Percentiles rank a stretch among this genome's conserved stretches.
Evolutionary conservation across 768 basidiomycete species (phyloP).

Genomic region (Tricholoma furcatifolium): DNA sequence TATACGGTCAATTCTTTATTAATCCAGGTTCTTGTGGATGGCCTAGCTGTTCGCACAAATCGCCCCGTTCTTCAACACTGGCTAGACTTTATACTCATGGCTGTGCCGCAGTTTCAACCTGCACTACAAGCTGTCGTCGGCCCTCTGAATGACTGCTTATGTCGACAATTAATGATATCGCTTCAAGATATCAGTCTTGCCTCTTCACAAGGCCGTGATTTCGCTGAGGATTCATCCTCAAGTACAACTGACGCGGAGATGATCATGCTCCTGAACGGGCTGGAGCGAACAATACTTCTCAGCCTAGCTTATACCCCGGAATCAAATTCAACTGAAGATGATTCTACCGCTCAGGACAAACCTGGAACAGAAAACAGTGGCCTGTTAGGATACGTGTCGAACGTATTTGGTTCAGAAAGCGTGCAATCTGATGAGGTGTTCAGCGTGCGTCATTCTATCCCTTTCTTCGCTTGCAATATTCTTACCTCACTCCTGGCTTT

Average conservation of each 20-base stretch:
- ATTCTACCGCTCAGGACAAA: constrained; percentile 51
- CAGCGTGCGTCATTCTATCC: constrained; percentile 44
- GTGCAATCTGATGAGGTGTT: constrained; percentile 53
- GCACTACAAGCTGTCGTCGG: constrained; percentile 62
- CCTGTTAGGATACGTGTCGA: constrained; percentile 86
- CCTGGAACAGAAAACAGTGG: constrained; percentile 55
- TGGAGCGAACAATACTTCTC: constrained; percentile 80
- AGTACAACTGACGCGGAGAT: constrained; percentile 77
- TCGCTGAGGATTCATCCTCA: constrained; percentile 41
- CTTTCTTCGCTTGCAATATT: not conserved
- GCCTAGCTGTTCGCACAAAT: constrained; percentile 67
- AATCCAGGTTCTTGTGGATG: constrained; percentile 78
- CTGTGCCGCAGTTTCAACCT: constrained; percentile 81
- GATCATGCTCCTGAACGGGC: constrained; percentile 76
- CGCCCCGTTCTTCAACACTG: constrained; percentile 88
- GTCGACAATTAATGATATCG: constrained; percentile 60
- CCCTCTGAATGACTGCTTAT: constrained; percentile 79
- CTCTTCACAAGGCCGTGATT: constrained; percentile 33
- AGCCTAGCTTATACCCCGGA: constrained; percentile 63
- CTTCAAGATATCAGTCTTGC: constrained; percentile 55
- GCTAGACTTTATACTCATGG: constrained; percentile 95
- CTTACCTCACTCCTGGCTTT: constrained; percentile 11
- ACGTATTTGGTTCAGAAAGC: constrained; percentile 82
- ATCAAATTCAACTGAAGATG: constrained; percentile 51
- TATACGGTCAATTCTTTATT: constrained; percentile 71